Conservation (phyloP, 495 filamentous ascomycete genomes). For the Tuber microsphaerosporum region DNA sequence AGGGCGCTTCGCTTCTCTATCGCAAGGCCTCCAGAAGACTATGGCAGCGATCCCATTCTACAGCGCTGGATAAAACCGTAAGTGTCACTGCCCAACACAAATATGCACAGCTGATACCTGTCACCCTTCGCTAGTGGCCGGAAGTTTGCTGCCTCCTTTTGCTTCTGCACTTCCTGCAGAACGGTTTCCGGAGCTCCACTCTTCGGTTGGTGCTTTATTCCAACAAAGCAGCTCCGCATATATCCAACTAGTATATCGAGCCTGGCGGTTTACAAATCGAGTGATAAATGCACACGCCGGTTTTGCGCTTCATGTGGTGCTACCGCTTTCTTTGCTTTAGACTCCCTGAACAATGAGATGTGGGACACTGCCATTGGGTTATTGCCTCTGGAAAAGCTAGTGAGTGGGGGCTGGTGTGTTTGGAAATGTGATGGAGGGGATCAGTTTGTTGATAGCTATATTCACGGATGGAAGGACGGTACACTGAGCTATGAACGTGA, state of each 20-base stretch:
- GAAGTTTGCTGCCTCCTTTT: constrained; percentile 20
- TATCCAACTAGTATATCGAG: neutral
- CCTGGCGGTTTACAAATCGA: constrained; percentile 2
- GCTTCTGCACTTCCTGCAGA: constrained; percentile 30
- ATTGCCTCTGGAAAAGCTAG: neutral
- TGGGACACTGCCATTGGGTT: constrained; percentile 15
- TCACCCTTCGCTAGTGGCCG: neutral
- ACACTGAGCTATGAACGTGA: constrained; percentile 16
- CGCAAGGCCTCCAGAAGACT: constrained; percentile 4
- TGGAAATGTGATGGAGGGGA: constrained; percentile 8
- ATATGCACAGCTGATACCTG: neutral
- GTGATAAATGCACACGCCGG: constrained; percentile 6
- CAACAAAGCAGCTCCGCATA: constrained; percentile 3
- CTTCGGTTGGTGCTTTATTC: constrained; percentile 25
- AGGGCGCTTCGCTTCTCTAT: constrained; percentile 9
- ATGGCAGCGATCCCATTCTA: neutral
- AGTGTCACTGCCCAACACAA: neutral
- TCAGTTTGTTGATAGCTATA: constrained; percentile 18
- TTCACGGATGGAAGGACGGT: constrained; percentile 24
- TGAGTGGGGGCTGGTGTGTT: constrained; percentile 8
- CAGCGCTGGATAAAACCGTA: constrained; percentile 23
- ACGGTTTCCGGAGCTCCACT: constrained; percentile 20
- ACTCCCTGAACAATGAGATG: neutral
- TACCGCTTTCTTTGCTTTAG: constrained; percentile 17
- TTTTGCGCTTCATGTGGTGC: constrained; percentile 17